Conservation (phyloP, 2,329 filamentous ascomycete species). For the Aspergillus carbonarius region DNA sequence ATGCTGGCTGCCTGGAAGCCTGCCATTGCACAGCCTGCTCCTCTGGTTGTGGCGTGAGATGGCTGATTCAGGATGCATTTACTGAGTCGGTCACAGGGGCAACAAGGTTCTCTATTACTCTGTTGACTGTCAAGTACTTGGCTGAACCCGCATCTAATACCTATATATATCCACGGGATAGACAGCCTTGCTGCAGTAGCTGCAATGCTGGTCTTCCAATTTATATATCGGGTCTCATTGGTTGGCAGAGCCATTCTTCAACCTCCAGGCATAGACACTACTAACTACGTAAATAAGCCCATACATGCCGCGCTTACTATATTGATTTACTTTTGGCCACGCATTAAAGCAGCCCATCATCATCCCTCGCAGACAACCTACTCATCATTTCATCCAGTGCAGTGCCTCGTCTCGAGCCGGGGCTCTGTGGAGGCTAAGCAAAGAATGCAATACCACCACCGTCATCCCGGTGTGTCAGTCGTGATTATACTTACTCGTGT, state of each 20-base stretch:
- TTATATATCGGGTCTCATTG: neutral
- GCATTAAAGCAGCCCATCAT: neutral
- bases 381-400: too few relatives aligned
- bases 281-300: neutral
- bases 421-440: neutral
- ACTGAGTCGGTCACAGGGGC: too few relatives aligned
- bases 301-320: neutral
- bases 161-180: neutral
- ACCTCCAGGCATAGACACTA: neutral
- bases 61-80: too few relatives aligned
- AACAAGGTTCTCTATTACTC: neutral
- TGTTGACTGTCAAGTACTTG: neutral
- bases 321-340: neutral
- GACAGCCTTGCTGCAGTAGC: neutral
- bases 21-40: neutral
- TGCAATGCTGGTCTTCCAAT: neutral
- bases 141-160: neutral
- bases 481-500: neutral
- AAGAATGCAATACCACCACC: neutral
- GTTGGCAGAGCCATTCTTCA: neutral
- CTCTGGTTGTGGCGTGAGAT: too few relatives aligned
- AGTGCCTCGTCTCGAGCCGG: neutral
- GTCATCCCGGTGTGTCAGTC: neutral
- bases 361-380: neutral
- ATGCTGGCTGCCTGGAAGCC: neutral